Percentiles rank a stretch among this genome's conserved stretches.
phyloP scores from a whole-genome alignment of 352 stramenopile species.

The Globisporangium spinosum region DNA sequence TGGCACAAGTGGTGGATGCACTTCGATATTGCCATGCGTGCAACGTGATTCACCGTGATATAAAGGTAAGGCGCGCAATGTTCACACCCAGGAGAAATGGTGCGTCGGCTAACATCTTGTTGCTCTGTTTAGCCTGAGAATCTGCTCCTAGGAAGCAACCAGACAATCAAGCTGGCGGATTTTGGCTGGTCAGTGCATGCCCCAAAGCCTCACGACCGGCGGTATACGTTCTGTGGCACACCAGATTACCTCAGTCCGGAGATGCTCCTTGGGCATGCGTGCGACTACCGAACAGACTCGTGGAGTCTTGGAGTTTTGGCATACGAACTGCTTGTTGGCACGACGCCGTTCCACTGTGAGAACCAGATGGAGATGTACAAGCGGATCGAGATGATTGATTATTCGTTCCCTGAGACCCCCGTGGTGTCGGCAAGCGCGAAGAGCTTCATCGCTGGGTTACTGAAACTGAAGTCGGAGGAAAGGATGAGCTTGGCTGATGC shows the following conservation, averaged over 20 bases:
- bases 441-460: conserved; percentile 56
- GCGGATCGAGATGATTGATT: conserved; percentile 57
- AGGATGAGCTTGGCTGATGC: conserved; percentile 63
- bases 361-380: conserved; percentile 85
- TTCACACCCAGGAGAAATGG: neutral
- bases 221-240: conserved; percentile 81
- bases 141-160: conserved; percentile 66
- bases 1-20: conserved; percentile 74
- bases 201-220: conserved; percentile 46
- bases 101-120: neutral
- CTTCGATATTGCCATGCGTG: conserved; percentile 75
- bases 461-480: conserved; percentile 48
- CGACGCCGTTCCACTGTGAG: conserved; percentile 75
- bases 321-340: conserved; percentile 76
- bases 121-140: conserved; percentile 67
- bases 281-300: conserved; percentile 66
- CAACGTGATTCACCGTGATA: conserved; percentile 84
- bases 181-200: conserved; percentile 87
- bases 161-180: conserved; percentile 83
- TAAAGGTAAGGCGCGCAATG: conserved; percentile 51
- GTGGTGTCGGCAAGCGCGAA: conserved; percentile 53
- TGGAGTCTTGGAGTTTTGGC: conserved; percentile 85
- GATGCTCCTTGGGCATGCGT: conserved; percentile 60
- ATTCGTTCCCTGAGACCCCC: conserved; percentile 47
- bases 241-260: conserved; percentile 85